phyloP scores from a whole-genome alignment of 768 basidiomycete species.

The Amanita rubescens region DNA sequence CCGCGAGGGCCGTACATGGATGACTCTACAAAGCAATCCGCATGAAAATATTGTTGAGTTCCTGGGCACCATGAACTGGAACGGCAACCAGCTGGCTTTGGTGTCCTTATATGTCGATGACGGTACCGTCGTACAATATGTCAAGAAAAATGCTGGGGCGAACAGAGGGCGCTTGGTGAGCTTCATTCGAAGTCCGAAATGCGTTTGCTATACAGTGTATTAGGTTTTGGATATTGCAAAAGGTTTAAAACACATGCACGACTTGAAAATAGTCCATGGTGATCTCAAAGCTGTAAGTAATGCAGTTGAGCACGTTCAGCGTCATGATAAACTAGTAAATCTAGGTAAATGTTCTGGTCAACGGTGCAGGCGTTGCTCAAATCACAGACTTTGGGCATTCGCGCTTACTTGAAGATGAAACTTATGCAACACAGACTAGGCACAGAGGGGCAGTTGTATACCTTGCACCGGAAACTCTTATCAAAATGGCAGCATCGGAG shows the following conservation, averaged over 20 bases:
- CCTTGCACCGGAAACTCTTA: neutral
- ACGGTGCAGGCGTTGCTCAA: neutral
- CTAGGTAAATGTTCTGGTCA: neutral
- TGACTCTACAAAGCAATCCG: neutral
- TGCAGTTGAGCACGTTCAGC: neutral
- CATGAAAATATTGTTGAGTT: neutral
- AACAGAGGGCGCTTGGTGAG: neutral
- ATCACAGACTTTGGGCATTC: slow-evolving; percentile 1
- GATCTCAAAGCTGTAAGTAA: slow-evolving; percentile 2
- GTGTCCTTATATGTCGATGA: neutral
- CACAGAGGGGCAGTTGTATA: neutral
- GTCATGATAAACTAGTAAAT: neutral
- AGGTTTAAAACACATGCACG: neutral
- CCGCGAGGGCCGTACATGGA: neutral
- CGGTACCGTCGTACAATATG: neutral
- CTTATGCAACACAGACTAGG: neutral
- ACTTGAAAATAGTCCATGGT: neutral
- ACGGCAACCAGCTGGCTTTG: neutral
- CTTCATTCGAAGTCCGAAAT: neutral
- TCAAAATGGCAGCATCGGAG: too few relatives aligned
- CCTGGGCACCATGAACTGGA: neutral
- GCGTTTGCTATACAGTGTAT: neutral
- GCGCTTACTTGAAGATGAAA: neutral
- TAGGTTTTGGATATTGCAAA: neutral
- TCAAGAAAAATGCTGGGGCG: neutral